These are phyloP conservation scores for Truncatella angustata DNA, from an alignment of 2,329 filamentous ascomycete species.

Conservation along the genomic window DNA sequence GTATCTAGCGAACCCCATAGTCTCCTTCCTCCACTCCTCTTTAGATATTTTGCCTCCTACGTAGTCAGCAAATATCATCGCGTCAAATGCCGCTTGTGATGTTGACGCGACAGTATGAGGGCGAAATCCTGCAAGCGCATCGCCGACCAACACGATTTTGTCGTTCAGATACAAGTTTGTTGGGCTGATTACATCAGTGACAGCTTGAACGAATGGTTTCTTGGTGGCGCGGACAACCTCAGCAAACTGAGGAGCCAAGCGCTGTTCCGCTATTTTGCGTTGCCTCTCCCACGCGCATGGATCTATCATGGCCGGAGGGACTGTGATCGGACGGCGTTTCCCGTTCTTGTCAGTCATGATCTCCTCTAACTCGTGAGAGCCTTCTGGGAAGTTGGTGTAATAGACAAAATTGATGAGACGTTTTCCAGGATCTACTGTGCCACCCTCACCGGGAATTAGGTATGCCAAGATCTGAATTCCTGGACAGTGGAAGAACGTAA, in stretches of 20 bases:
- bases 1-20: slow-evolving; percentile 32
- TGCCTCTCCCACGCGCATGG: slow-evolving; percentile 33
- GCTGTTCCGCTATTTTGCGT: slow-evolving; percentile 26
- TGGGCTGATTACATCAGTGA: slow-evolving; percentile 36
- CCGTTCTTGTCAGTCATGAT: slow-evolving; percentile 34
- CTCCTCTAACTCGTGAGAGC: slow-evolving; percentile 28
- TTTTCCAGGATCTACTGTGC: slow-evolving; percentile 34
- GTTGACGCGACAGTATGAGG: slow-evolving; percentile 42
- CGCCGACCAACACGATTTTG: slow-evolving; percentile 40
- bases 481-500: slow-evolving; percentile 37
- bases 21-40: slow-evolving; percentile 32
- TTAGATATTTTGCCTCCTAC: slow-evolving; percentile 26
- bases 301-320: slow-evolving; percentile 34
- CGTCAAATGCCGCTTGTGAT: slow-evolving; percentile 35
- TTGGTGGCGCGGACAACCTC: slow-evolving; percentile 37
- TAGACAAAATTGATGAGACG: slow-evolving; percentile 45
- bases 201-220: slow-evolving; percentile 39
- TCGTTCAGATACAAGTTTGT: slow-evolving; percentile 33
- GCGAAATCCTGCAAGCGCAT: slow-evolving; percentile 41
- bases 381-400: slow-evolving; percentile 39
- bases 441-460: slow-evolving; percentile 38
- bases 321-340: slow-evolving; percentile 30
- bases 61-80: slow-evolving; percentile 33
- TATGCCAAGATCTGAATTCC: slow-evolving; percentile 40
- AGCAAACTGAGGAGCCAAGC: slow-evolving; percentile 36